Base-by-base conservation (phyloP, 208 protist species). In the Trypanosoma congolense region DNA sequence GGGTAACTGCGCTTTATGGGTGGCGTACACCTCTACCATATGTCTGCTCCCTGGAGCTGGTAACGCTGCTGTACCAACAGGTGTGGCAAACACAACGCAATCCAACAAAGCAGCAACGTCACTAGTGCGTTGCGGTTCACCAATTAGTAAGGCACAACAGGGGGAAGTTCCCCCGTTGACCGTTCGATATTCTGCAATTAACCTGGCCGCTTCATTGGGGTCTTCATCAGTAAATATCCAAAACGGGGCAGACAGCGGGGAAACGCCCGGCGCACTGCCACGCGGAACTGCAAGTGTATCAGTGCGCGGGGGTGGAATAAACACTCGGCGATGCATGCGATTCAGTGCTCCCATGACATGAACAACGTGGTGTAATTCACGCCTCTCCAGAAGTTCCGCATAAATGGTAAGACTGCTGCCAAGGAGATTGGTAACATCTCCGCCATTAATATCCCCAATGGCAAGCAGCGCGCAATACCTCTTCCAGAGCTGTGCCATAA, bases 21-120 rank as follows among this genome's bases (percentile, higher is more conserved):
- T 12, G 21, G 56, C 19, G 4, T 55, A 40, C 24, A 68, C 61
- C 45, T 68, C 54, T 45, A 68, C 31, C 45, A 68, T 56, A 44
- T 44, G 31, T 14, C 26, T 30, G 12, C 47, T 42, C 12, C 52
- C 45, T 8, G 44, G 22, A 2, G 29, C n/a, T 4, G 3, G 10
- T 22, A 51, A 49, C 40, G 50, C 44, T 19, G 22, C 26, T 51
- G 61, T 40, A 28, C 40, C 2, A 33, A 68, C 19, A 49, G 26
- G 18, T 18, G 61, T 68, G 40, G 41, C 61, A 28, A 68, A 41
- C 29, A 56, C 52, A 42, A 43, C 51, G 25, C 52, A 68, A 25
- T 56, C 52, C 22, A 61, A 56, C 28, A 68, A 22, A 16, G 50
- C 61, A 14, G 31, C 28, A 5, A 24, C 50, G 12, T 68, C 55